Evolutionary conservation across 352 stramenopile genomes (phyloP), one percentile per base, ranked within the genome.

Genomic region (Phytophthora capsici): DNA sequence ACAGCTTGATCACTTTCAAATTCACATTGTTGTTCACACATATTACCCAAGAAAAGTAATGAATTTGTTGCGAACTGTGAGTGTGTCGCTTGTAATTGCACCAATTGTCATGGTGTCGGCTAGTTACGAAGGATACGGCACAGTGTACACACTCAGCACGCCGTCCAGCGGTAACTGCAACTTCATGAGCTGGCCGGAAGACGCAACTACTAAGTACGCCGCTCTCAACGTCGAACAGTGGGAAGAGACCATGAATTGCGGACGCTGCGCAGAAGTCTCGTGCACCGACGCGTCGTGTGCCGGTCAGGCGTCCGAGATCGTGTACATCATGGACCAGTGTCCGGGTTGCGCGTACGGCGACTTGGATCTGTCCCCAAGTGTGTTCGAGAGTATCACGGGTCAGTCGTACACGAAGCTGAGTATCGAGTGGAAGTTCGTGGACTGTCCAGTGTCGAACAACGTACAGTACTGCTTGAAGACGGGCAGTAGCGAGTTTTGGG

Each of bases 271-370:
- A 0, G 37, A 80, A 63, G 76, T 86, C 2, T 67, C 61, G 26
- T 93, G 82, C 52, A 76, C 71, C 8, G 84, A 92, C 60, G 37
- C 72, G 16, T 66, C 57, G 36, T 92, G 83, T 58, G 34, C 66
- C 3, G 67, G 64, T 45, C 53, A 67, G 49, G 51, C 64, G 25
- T 76, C 73, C 36, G 80, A 89, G 71, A 64, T 82, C 37, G 83
- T 88, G 5, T 76, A 90, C 56, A 85, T 92, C 49, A 69, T 89
- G 17, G 84, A 92, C 61, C 77, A 86, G 56, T 92, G 84, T 59
- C 79, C 81, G 12, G 76, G 72, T 14, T 90, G 81, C 41, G 49
- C 25, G 3, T 59, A 66, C 17, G 84, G 81, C 14, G 81, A 89
- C 52, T 56, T 90, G 22, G 81, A 89, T 54, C 57, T 92, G 49